Base-by-base conservation (phyloP, 1,139 yeast species). In the Scheffersomyces segobiensis region DNA sequence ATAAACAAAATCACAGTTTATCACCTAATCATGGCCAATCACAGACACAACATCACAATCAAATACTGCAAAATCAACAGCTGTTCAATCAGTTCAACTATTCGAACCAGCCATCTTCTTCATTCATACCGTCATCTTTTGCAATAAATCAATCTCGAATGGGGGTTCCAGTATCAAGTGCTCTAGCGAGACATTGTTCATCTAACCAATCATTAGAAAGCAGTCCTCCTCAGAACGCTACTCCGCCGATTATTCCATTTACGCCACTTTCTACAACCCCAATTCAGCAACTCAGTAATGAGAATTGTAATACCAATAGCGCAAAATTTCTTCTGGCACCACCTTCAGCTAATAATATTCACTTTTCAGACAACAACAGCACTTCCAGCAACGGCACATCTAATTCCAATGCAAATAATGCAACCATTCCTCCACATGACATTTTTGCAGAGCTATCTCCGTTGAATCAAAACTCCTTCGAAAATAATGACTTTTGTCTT, bases 401-500 rank as follows among this genome's bases (percentile, higher is more conserved):
- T 1, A 20, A 48, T 22, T 20, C 24, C 18, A 48, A 48, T 22
- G 17, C 17, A 14, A 48, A 48, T 22, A 48, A 48, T 48, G 50
- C 24, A 17, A 22, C 24, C n/a, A 22, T 5, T 48, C 50, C 50
- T 8, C 50, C 50, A 48, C 50, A 57, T 22, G 65, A 65, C 22
- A 64, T 65, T 10, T 63, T 64, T 53, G 63, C 69, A 32, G 56
- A 54, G 55, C 64, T 64, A 14, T 57, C 63, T 2, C 65, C 67
- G 7, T 55, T 60, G 8, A 59, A 60, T 7, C 59, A 57, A 20
- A 56, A 55, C 47, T 53, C 58, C 2, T 56, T 60, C 20, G 65
- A 60, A 20, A 48, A 48, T 8, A 58, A 57, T n/a, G 68, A 63
- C n/a, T 62, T 63, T 52, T 63, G 55, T 54, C 57, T 62, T 1